Percentiles rank a stretch among this genome's conserved stretches.
Conservation (phyloP, 2,329 filamentous ascomycete species). For the Xylariales sp. region DNA sequence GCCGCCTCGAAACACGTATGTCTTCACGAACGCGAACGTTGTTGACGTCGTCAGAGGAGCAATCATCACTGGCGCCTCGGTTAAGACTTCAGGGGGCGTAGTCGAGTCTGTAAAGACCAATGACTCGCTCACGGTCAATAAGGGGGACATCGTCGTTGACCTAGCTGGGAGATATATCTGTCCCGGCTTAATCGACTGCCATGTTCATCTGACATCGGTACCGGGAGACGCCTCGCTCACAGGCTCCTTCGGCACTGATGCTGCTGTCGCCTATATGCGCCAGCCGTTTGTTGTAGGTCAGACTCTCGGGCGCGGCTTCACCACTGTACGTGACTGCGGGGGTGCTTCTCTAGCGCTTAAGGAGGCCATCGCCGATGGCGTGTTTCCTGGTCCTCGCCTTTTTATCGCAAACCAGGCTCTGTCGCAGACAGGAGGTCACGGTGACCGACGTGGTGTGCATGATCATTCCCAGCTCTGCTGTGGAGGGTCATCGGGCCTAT, state of each 20-base stretch:
- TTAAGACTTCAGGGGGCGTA: constrained; percentile 31
- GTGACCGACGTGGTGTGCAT: constrained; percentile 42
- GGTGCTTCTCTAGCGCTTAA: constrained; percentile 51
- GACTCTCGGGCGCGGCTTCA: constrained; percentile 55
- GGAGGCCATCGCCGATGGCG: constrained; percentile 50
- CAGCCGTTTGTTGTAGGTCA: constrained; percentile 42
- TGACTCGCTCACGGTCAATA: constrained; percentile 15
- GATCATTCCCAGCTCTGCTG: constrained; percentile 38
- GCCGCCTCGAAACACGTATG: constrained; percentile 25
- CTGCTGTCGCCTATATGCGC: constrained; percentile 34
- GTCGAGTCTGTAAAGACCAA: constrained; percentile 22
- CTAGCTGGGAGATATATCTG: constrained; percentile 39
- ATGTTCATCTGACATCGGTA: constrained; percentile 42
- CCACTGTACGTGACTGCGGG: constrained; percentile 53
- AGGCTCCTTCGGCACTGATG: constrained; percentile 30
- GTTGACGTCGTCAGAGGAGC: constrained; percentile 34
- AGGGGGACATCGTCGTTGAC: constrained; percentile 28
- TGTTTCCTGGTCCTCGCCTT: constrained; percentile 50
- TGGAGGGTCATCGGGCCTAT: constrained; percentile 25
- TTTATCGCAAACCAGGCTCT: constrained; percentile 51
- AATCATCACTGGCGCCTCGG: constrained; percentile 22
- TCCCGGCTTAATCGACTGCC: constrained; percentile 48
- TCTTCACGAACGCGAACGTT: constrained; percentile 39
- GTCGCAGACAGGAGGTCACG: constrained; percentile 55
- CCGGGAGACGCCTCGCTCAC: constrained; percentile 35